These are phyloP conservation scores for Lunularia cruciata DNA, from an alignment of 225 moss, liverwort and hornwort genomes.

Conservation along the genomic window DNA sequence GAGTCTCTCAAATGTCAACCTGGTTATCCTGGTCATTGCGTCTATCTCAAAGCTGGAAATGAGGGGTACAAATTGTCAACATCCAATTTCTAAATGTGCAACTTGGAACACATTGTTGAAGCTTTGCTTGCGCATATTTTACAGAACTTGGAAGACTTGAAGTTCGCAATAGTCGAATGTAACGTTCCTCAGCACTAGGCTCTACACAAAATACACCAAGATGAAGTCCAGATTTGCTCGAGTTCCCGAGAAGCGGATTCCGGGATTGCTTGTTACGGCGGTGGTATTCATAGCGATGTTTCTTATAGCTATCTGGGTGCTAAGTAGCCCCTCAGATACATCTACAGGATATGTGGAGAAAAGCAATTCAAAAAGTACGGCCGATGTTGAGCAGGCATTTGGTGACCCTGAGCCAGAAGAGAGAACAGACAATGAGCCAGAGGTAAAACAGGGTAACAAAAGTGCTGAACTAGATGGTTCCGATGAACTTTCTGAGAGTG, in stretches of 20 bases:
- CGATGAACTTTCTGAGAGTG: slow-evolving; percentile 2
- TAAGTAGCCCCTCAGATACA: slow-evolving; percentile 46
- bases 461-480: background rate
- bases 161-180: no score
- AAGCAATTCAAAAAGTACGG: background rate
- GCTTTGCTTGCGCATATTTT: no score
- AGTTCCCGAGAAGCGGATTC: slow-evolving; percentile 47
- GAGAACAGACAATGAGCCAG: slow-evolving; percentile 6
- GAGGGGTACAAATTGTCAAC: no score
- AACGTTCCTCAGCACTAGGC: background rate
- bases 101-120: no score
- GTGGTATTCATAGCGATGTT: slow-evolving; percentile 52
- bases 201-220: slow-evolving; percentile 1
- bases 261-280: slow-evolving; percentile 44
- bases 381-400: slow-evolving; percentile 9
- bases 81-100: no score
- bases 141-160: no score
- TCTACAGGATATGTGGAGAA: slow-evolving; percentile 18
- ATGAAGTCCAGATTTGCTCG: slow-evolving; percentile 40
- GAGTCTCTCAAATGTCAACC: no score
- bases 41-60: no score
- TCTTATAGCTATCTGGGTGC: slow-evolving; percentile 67
- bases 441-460: slow-evolving; percentile 2
- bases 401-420: slow-evolving; percentile 14
- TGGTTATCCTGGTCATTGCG: no score